Conservation (phyloP, 1,284 basidiomycete genomes). For the Tremellales sp. region DNA sequence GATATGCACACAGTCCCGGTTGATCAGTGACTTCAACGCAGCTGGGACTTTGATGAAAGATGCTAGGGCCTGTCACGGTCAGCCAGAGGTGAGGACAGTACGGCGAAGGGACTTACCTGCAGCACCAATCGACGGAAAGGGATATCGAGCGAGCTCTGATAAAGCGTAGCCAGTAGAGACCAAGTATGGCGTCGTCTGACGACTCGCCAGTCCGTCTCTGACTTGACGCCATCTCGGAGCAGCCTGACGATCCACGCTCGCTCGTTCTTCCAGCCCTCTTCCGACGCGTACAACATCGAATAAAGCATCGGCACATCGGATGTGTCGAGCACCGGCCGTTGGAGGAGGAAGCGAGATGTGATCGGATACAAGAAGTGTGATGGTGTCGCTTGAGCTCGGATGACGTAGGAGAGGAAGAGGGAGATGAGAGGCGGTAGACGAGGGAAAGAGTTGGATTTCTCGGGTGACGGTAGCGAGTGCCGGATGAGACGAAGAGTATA, state of each 20-base stretch:
- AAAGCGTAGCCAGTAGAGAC: conserved; percentile 77
- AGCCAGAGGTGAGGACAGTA: background rate
- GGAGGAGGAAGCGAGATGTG: conserved; percentile 74
- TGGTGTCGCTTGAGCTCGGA: conserved; percentile 74
- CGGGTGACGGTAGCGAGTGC: conserved; percentile 52
- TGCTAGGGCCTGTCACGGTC: conserved; percentile 57
- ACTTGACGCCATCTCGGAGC: conserved; percentile 71
- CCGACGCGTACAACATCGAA: conserved; percentile 70
- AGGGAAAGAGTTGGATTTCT: conserved; percentile 33
- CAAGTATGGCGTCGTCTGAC: conserved; percentile 78
- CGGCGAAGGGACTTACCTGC: conserved; percentile 53
- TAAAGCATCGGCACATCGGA: conserved; percentile 81
- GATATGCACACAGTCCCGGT: conserved; percentile 63
- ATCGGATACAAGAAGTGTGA: conserved; percentile 74
- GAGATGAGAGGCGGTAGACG: conserved; percentile 65
- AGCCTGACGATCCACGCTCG: conserved; percentile 82
- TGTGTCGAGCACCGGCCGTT: conserved; percentile 69
- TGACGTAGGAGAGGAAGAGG: conserved; percentile 71
- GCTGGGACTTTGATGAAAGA: conserved; percentile 64
- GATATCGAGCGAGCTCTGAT: conserved; percentile 59
- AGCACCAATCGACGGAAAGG: conserved; percentile 59
- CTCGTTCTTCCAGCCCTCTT: conserved; percentile 74
- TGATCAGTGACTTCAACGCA: conserved; percentile 63
- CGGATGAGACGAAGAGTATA: conserved; percentile 71
- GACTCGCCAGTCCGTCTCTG: conserved; percentile 69